Evolutionary conservation across 140 eudicot species (phyloP), one percentile per base, ranked within the genome.

Genomic region (Erigeron philadelphicus): DNA sequence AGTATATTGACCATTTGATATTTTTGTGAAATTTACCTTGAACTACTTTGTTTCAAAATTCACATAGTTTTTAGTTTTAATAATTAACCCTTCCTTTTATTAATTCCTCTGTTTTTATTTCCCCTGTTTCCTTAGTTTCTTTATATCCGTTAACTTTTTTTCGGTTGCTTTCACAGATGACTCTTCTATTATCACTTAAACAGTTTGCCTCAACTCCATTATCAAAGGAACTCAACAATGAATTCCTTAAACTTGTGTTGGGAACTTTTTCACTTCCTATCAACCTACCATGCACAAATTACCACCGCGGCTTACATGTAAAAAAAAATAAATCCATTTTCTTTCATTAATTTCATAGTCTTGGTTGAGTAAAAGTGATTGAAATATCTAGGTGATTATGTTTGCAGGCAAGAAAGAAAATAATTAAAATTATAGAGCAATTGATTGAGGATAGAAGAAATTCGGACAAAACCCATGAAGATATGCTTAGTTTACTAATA

Each of bases 201-300:
- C 96, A 92, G 79, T 80, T 92, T 35, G 88, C 87, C 25, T 82
- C 95, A 31, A 62, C 70, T 38, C 66, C 84, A 2, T 65, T 86
- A 63, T 82, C 87, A 58, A 73, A 84, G 47, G 81, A 66, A 44
- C 86, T 88, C 74, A 83, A 84, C 88, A 86, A 87, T 68, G 98
- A 92, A 66, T 92, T 92, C 84, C 85, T 83, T 56, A 89, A 89
- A 66, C 76, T 93, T 46, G 98, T 93, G 86, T 44, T 84, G 18
- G 98, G 98, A 49, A 92, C 98, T 13, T 82, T 92, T 79, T 92
- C 98, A 23, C 77, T 92, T 42, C 98, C 96, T 5, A 86, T 92
- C 75, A 85, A 88, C 60, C 93, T 92, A 63, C 98, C 95, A 35
- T 79, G 70, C 78, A 84, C 96, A 8, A 88, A 83, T 58, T 92